phyloP scores from a whole-genome alignment of 805 yeast species.

The Metschnikowia kunwiensis region DNA sequence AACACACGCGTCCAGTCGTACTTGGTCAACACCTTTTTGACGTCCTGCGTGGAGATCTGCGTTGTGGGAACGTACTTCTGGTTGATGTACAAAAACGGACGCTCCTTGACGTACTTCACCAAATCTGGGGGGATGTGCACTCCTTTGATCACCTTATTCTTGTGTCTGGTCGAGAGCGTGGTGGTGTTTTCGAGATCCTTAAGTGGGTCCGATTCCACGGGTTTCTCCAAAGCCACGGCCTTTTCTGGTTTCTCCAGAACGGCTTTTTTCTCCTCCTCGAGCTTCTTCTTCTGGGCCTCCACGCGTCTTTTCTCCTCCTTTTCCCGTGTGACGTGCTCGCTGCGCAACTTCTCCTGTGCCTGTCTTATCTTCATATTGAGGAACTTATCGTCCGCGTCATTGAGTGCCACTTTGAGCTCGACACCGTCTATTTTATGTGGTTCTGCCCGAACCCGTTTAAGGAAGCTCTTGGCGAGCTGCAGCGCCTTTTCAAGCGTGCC shows the following conservation, averaged over 20 bases:
- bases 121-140: conserved; percentile 48
- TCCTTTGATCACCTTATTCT: conserved; percentile 32
- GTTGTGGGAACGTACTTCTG: conserved; percentile 48
- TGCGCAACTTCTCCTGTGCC: conserved; percentile 31
- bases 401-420: conserved; percentile 50
- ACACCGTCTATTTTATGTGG: conserved; percentile 50
- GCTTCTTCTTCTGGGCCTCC: conserved; percentile 13
- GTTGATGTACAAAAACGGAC: conserved; percentile 57
- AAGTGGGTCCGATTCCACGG: conserved; percentile 4
- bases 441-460: conserved; percentile 22
- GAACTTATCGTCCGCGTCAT: conserved; percentile 41
- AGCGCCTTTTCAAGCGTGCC: conserved; percentile 49
- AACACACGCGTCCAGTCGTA: conserved; percentile 67
- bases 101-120: conserved; percentile 46
- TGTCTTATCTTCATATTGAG: conserved; percentile 28
- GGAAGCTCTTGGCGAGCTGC: conserved; percentile 33
- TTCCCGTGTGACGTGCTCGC: conserved; percentile 25
- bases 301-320: conserved; percentile 32
- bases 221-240: conserved; percentile 1
- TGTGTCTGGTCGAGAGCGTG: conserved; percentile 29
- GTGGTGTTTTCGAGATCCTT: conserved; percentile 26
- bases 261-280: conserved; percentile 8
- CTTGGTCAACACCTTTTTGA: conserved; percentile 54
- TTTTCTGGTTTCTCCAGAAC: background rate
- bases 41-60: conserved; percentile 50